Evolutionary conservation across 257 asterid genomes (phyloP), one percentile per base, ranked within the genome.

Genomic region (Catharanthus roseus): DNA sequence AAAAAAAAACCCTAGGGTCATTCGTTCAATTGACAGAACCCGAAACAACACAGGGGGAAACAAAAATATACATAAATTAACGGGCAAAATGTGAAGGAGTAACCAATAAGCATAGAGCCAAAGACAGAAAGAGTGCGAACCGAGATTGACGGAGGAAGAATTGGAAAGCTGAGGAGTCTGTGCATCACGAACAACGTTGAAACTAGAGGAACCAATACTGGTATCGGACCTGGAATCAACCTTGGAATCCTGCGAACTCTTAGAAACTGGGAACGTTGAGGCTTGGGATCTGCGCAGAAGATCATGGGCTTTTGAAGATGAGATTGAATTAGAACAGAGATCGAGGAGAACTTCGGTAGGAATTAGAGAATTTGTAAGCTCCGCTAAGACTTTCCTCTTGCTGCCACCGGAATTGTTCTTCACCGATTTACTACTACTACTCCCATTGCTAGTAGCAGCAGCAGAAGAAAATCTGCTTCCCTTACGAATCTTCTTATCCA

Each of bases 131-230:
- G 18, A 18, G 45, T 34, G 28, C 74, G 24, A 75, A 85, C 91
- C 75, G 42, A 57, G 67, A 65, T 70, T 28, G 26, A 75, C 24
- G 19, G 67, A 51, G 13, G 80, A 74, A 77, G 77, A 51, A 64
- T 23, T 54, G 45, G 70, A 77, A 18, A 72, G 68, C 7, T 9
- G 79, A 72, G 78, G 78, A 71, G 82, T 85, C 44, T 39, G 88
- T 28, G 54, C 24, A 45, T 23, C 24, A 3, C 56, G 68, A 67
- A 68, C 74, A 44, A 67, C 29, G 61, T 66, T 75, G 45, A 79
- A 68, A 72, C 45, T 74, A 87, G 83, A 82, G 9, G 86, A 85
- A 26, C 87, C 93, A 68, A 85, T 82, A 71, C 91, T 88, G 29
- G 86, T 68, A 54, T 75, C 75, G 62, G 95, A 85, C 82, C 71